Evolutionary conservation across 2,329 filamentous ascomycete genomes (phyloP).

Genomic region (Colletotrichum spinosum): DNA sequence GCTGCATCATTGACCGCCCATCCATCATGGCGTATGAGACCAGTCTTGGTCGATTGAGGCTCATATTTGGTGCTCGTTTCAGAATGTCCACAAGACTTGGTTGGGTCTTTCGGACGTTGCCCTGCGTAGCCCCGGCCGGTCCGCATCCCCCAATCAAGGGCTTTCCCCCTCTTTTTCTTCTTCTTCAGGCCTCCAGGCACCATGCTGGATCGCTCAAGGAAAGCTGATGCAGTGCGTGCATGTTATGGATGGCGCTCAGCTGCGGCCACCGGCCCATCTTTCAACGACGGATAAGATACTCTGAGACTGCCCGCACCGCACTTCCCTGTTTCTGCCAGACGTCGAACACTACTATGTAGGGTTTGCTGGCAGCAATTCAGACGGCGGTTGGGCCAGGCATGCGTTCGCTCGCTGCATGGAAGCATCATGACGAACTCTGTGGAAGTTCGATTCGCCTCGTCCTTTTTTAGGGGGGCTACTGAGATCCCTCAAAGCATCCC

Average conservation of each 20-base stretch:
- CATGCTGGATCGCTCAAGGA: constrained; percentile 27
- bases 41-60: constrained; percentile 10
- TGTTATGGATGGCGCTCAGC: constrained; percentile 23
- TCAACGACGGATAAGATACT: constrained; percentile 24
- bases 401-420: constrained; percentile 23
- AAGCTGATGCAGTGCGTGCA: constrained; percentile 31
- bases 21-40: too few species aligned
- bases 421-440: too few species aligned
- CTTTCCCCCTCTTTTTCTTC: not conserved
- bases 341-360: too few species aligned
- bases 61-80: constrained; percentile 28
- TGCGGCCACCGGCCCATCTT: constrained; percentile 28
- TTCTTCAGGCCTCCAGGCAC: constrained; percentile 9
- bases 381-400: constrained; percentile 11
- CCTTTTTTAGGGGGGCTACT: too few species aligned
- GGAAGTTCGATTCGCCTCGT: too few species aligned
- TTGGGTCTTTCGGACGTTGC: constrained; percentile 12
- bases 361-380: constrained; percentile 1
- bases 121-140: constrained; percentile 24
- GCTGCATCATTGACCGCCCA: too few species aligned
- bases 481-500: too few species aligned
- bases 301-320: constrained; percentile 24
- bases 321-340: too few species aligned
- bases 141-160: constrained; percentile 16
- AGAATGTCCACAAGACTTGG: constrained; percentile 34